These are phyloP conservation scores for Calocybe indica DNA, from an alignment of 768 basidiomycete species.

Conservation along the genomic window DNA sequence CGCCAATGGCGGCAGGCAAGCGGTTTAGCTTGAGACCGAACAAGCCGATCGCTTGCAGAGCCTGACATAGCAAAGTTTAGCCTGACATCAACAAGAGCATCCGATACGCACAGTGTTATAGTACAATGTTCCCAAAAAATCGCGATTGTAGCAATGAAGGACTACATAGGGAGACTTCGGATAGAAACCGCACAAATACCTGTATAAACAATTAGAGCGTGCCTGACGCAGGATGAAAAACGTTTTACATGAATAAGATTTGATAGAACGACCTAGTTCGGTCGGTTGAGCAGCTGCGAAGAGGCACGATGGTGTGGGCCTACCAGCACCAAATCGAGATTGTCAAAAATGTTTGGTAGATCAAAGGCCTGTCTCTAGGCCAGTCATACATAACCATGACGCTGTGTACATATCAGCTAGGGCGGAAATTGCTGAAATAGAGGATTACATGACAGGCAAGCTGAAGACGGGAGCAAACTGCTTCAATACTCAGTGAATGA, in stretches of 20 bases:
- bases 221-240: background rate
- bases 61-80: conserved; percentile 14
- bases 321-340: conserved; percentile 64
- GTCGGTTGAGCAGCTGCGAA: conserved; percentile 7
- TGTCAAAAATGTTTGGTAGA: conserved; percentile 59
- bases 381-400: conserved; percentile 67
- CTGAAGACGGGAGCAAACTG: conserved; percentile 55
- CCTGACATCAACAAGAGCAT: background rate
- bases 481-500: background rate
- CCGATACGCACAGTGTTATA: conserved; percentile 33
- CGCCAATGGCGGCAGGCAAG: conserved; percentile 57
- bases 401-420: conserved; percentile 14
- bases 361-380: conserved; percentile 51
- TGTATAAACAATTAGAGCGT: conserved; percentile 10
- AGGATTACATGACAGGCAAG: conserved; percentile 48
- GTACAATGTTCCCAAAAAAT: conserved; percentile 44
- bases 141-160: conserved; percentile 31
- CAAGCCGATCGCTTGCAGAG: conserved; percentile 60
- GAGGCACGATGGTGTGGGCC: conserved; percentile 9
- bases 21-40: conserved; percentile 67
- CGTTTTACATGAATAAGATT: conserved; percentile 45
- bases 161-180: conserved; percentile 10
- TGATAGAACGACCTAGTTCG: conserved; percentile 51
- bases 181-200: conserved; percentile 39
- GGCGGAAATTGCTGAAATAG: background rate